These are phyloP conservation scores for Phanerodontia chrysosporium DNA, from an alignment of 768 basidiomycete species.

Conservation along the genomic window DNA sequence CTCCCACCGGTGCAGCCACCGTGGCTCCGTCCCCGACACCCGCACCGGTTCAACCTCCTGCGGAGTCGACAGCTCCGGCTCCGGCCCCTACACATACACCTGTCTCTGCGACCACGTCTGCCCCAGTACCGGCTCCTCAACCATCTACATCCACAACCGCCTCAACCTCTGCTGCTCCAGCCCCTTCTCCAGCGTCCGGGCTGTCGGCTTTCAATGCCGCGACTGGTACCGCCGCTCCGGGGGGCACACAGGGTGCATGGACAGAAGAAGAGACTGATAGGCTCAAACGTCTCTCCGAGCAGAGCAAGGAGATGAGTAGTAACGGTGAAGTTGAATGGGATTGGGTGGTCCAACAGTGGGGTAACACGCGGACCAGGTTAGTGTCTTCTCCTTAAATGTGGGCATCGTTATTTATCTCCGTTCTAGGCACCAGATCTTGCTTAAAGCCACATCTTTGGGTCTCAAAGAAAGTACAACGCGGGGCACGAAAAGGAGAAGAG, in stretches of 20 bases:
- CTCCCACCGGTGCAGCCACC: constrained; percentile 12
- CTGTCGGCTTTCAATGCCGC: constrained; percentile 23
- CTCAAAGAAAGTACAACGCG: constrained; percentile 72
- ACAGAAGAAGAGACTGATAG: constrained; percentile 72
- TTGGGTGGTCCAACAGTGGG: constrained; percentile 70
- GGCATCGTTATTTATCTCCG: not conserved
- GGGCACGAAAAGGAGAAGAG: constrained; percentile 57
- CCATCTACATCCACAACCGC: constrained; percentile 25
- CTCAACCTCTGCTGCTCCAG: constrained; percentile 4
- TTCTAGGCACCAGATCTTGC: constrained; percentile 72
- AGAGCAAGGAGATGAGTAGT: constrained; percentile 42
- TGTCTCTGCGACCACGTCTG: not conserved
- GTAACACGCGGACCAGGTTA: constrained; percentile 67
- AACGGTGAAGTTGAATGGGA: constrained; percentile 78
- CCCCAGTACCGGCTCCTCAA: too few species aligned
- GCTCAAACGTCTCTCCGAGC: constrained; percentile 64
- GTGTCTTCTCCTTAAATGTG: constrained; percentile 12
- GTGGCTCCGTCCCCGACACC: not conserved
- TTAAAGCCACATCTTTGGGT: constrained; percentile 76
- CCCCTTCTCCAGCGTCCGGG: constrained; percentile 12
- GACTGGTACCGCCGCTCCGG: constrained; percentile 22
- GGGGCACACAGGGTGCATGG: constrained; percentile 69
- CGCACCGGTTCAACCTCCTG: not conserved
- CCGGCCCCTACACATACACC: constrained; percentile 20
- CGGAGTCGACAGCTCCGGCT: constrained; percentile 21